phyloP scores from a whole-genome alignment of 305 asterid species.

The Fraxinus sp. region DNA sequence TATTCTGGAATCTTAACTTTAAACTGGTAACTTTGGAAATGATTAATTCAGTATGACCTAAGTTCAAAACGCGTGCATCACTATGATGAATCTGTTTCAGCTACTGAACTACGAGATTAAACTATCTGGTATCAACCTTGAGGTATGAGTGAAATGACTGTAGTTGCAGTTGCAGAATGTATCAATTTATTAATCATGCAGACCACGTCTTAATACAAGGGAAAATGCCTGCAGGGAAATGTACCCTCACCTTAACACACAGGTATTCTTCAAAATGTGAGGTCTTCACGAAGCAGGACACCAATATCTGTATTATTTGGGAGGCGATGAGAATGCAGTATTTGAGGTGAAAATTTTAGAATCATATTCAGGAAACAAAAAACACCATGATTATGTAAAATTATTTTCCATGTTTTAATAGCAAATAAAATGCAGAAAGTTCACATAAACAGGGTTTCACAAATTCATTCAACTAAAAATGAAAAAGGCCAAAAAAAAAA shows the following conservation, averaged over 20 bases:
- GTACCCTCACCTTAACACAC: conserved; percentile 77
- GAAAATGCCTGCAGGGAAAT: conserved; percentile 10
- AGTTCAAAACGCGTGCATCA: neutral
- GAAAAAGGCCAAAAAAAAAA: neutral
- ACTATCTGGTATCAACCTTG: neutral
- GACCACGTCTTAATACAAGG: conserved; percentile 9
- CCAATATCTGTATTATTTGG: conserved; percentile 59
- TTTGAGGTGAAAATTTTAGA: neutral
- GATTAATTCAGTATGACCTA: neutral
- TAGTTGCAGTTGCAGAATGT: conserved; percentile 7
- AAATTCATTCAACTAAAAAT: conserved; percentile 1
- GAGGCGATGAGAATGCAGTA: conserved; percentile 25
- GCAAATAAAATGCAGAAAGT: conserved; percentile 6
- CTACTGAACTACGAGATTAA: neutral
- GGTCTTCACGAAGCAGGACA: conserved; percentile 98
- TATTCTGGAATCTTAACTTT: neutral
- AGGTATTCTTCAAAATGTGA: conserved; percentile 86
- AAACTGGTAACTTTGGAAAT: neutral
- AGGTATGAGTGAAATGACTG: conserved; percentile 2
- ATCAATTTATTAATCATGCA: conserved; percentile 6
- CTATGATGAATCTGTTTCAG: neutral
- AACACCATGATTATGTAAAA: neutral
- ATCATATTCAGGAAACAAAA: conserved; percentile 9
- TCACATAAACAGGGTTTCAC: neutral
- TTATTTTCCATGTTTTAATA: conserved; percentile 3